Conservation (phyloP, 331 rosid genomes). For the Malus hybrid region DNA sequence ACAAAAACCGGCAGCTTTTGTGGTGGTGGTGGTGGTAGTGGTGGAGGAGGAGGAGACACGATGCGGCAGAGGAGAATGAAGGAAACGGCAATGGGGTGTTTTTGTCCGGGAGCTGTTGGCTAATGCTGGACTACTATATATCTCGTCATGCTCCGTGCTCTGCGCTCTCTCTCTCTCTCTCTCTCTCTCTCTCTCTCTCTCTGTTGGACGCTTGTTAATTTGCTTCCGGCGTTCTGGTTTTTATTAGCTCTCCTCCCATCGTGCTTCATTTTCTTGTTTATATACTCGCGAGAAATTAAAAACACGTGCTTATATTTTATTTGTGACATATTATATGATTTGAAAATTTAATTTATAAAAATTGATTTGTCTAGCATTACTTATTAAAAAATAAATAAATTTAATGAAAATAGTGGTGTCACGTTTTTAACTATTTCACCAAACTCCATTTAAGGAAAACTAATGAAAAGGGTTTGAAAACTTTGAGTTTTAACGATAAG, state of each 20-base stretch:
- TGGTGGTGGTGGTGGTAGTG: neutral
- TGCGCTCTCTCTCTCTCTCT: neutral
- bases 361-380: too few species aligned
- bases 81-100: neutral
- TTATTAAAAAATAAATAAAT: too few species aligned
- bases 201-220: too few species aligned
- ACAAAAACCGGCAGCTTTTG: neutral
- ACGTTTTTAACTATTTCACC: too few species aligned
- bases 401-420: too few species aligned
- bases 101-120: neutral
- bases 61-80: neutral
- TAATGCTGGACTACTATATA: neutral
- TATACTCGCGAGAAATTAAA: too few species aligned
- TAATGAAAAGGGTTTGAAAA: too few species aligned
- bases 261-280: neutral
- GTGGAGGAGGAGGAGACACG: neutral
- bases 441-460: too few species aligned
- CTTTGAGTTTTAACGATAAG: too few species aligned
- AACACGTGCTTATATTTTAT: too few species aligned
- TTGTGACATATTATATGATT: too few species aligned
- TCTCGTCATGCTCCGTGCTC: neutral
- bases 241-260: neutral
- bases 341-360: too few species aligned
- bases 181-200: neutral
- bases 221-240: neutral